Evolutionary conservation across 1,284 basidiomycete species (phyloP), one percentile per base, ranked within the genome.

Genomic region (Sanghuangporus sanghuang): DNA sequence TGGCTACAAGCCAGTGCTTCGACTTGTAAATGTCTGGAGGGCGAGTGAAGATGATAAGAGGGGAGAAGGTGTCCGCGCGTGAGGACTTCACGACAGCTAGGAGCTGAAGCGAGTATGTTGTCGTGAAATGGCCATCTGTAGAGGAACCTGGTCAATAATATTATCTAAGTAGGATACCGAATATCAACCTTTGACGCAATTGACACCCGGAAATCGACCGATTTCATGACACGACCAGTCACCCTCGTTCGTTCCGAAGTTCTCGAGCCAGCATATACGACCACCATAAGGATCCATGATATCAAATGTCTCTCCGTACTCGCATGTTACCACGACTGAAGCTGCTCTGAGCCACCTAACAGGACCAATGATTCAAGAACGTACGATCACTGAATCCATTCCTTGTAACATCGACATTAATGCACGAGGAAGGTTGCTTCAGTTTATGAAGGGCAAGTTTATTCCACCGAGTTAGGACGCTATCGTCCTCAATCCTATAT

Each of bases 91-190:
- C 61, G 23, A 61, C 39, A 40, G 65, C 58, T 21, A 66, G 57
- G 9, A 63, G 21, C 44, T 66, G 65, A 11, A 61, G 61, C 38
- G 61, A 63, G 36, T 49, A 66, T 18, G 65, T 66, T 12, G 61
- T 66, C 7, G 65, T 53, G 54, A 63, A 66, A 49, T 66, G 65
- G 6, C 65, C 65, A 27, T 57, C 65, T 66, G n/a, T 23, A 55
- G 36, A 58, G 21, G 36, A 18, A n/a, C 32, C 5, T n/a, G 55
- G 36, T 35, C 27, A 35, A 55, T 40, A 36, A 52, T 32, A 3
- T 32, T 32, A 32, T 6, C 11, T 49, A 12, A 16, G 16, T 21
- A 18, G 16, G 16, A 46, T 36, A 50, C 18, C 16, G 38, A 40
- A 23, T 9, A 32, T 7, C 46, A 49, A 61, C 65, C 61, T 60